A percentile compares a stretch with the other conserved stretches of the same genome.
Evolutionary conservation across 257 asterid species (phyloP).

Genomic region (Jacaranda mimosifolia): DNA sequence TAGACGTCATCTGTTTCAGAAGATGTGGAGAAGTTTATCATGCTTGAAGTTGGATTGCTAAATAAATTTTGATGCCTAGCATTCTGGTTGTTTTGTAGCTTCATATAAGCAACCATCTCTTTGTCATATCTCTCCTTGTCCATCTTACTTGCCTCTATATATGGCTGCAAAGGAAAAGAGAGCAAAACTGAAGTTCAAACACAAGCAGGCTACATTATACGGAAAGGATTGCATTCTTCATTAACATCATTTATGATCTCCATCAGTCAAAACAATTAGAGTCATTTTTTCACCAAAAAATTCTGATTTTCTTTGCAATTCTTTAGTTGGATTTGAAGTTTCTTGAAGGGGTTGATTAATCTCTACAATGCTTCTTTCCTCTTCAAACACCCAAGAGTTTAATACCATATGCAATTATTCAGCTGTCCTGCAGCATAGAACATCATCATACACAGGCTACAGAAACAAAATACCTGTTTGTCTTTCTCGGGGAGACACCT

Average conservation of each 20-base stretch:
- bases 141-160: slow-evolving; percentile 60
- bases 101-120: slow-evolving; percentile 54
- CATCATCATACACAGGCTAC: neutral
- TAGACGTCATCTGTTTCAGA: slow-evolving; percentile 49
- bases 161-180: slow-evolving; percentile 56
- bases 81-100: slow-evolving; percentile 30
- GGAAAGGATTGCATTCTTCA: neutral
- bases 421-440: neutral
- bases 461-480: slow-evolving; percentile 52
- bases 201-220: neutral
- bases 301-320: neutral
- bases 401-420: neutral
- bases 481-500: slow-evolving; percentile 55
- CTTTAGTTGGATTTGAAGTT: neutral
- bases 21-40: slow-evolving; percentile 48
- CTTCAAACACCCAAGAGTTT: neutral
- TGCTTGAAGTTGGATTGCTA: slow-evolving; percentile 28
- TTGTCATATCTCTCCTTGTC: slow-evolving; percentile 68
- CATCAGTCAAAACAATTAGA: neutral
- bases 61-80: slow-evolving; percentile 26
- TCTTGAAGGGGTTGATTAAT: neutral
- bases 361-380: neutral
- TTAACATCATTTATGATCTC: neutral
- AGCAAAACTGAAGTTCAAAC: neutral
- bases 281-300: neutral